Base-by-base conservation (phyloP, 2,329 filamentous ascomycete genomes). In the Fusarium luffae region DNA sequence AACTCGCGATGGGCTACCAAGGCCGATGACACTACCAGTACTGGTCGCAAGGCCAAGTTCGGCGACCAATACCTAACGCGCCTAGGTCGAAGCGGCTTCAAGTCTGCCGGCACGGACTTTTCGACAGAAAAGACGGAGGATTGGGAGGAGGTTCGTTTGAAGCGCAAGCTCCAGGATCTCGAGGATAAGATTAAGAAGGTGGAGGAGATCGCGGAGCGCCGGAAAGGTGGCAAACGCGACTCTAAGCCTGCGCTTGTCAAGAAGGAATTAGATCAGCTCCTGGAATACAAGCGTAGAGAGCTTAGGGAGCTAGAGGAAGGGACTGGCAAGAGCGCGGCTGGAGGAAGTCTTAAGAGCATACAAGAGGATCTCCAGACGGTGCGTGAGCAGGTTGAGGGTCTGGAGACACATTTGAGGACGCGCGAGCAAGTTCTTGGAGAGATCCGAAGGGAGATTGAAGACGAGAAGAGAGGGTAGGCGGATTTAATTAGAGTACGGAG, bases 141-240 rank as follows among this genome's bases (percentile, higher is more conserved):
- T 78, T 98, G 96, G 94, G 96, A 99, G 81, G 96, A 98, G 81
- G 96, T 98, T 46, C 89, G 94, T 56, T 85, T 99, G 70, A 95
- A 97, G 85, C 94, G 96, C 78, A 94, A 98, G 81, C 88, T 99
- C 32, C 87, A 89, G 25, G 95, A 98, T 74, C 84, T 99, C 28
- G 94, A 99, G 75, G 87, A 91, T 59, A 97, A 97, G 84, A 91
- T 98, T 67, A 89, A 90, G 37, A 90, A 92, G 62, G 91, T 97
- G 3, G 94, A 97, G 81, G 86, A 89, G 60, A 88, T 90, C 44
- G 90, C 90, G 1, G 88, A 92, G 74, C 87, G 88, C 64, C 85
- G 88, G 60, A 85, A 82, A 75, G 86, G 86, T 71, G 88, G 85
- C 73, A 89, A 87, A 82, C 85, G 94, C 47, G 90, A 93, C 70